A percentile compares a stretch with the other conserved stretches of the same genome.
phyloP scores from a whole-genome alignment of 2,329 filamentous ascomycete genomes.

The Neofusicoccum parvum region DNA sequence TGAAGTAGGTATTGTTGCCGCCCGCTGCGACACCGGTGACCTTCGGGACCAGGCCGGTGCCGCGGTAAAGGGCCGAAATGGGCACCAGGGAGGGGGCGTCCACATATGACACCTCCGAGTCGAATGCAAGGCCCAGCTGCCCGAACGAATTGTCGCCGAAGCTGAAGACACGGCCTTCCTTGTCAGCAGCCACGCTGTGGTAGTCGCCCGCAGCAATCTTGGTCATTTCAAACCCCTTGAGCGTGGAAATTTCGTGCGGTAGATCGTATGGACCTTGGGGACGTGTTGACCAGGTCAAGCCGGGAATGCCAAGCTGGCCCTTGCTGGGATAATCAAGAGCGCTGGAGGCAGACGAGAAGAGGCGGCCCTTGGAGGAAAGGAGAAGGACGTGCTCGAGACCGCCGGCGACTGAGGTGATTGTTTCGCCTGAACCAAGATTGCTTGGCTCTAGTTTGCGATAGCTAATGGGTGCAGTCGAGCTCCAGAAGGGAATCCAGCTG shows the following conservation, averaged over 20 bases:
- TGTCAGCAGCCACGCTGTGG: conserved; percentile 79
- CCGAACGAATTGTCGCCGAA: conserved; percentile 92
- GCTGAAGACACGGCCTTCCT: conserved; percentile 74
- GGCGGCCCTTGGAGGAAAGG: conserved; percentile 78
- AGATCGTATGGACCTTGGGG: conserved; percentile 78
- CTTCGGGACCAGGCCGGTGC: conserved; percentile 62
- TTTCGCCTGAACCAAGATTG: conserved; percentile 69
- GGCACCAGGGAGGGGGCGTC: conserved; percentile 73
- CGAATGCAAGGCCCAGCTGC: conserved; percentile 83
- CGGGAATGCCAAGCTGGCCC: conserved; percentile 86
- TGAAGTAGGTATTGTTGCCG: conserved; percentile 84
- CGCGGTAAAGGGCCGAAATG: conserved; percentile 71
- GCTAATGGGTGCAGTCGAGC: conserved; percentile 58
- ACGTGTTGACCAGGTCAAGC: conserved; percentile 76
- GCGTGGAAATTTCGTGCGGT: conserved; percentile 73
- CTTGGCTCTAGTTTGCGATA: conserved; percentile 73
- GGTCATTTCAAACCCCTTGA: conserved; percentile 70
- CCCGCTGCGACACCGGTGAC: conserved; percentile 83
- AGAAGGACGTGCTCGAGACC: conserved; percentile 86
- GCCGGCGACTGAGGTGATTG: conserved; percentile 70
- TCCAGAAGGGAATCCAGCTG: conserved; percentile 78
- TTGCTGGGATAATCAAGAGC: conserved; percentile 75
- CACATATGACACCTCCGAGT: conserved; percentile 61
- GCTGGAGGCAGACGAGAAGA: conserved; percentile 86
- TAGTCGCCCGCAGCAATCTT: conserved; percentile 83